These are phyloP conservation scores for Alectoria sarmentosa DNA, from an alignment of 495 filamentous ascomycete genomes.

Conservation along the genomic window DNA sequence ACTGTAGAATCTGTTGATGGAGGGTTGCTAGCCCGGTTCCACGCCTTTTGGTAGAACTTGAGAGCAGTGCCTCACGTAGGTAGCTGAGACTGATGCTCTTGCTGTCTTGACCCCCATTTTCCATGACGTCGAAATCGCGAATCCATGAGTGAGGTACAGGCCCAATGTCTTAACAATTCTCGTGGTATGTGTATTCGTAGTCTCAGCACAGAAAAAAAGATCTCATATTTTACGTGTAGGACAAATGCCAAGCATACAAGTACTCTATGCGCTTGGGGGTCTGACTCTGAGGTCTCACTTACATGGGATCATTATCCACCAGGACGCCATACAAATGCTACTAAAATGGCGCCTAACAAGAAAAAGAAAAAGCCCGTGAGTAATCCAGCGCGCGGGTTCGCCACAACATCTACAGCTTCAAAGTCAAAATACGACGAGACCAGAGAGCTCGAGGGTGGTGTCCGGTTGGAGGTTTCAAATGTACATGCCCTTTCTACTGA, in stretches of 20 bases:
- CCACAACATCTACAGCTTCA: conserved; percentile 82
- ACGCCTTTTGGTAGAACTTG: conserved; percentile 44
- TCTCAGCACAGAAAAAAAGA: background rate
- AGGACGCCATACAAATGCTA: no score
- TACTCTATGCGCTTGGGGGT: background rate
- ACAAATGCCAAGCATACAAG: background rate
- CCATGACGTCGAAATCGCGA: conserved; percentile 7
- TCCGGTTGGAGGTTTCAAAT: background rate
- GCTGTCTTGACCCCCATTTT: conserved; percentile 3
- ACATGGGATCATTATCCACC: no score
- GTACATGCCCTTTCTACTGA: background rate
- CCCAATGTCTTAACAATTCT: background rate
- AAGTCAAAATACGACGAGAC: conserved; percentile 42
- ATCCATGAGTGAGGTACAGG: background rate
- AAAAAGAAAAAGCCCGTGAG: conserved; percentile 79
- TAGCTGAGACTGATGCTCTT: conserved; percentile 7
- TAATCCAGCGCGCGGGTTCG: conserved; percentile 86
- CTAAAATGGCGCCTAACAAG: conserved; percentile 61
- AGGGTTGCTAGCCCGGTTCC: conserved; percentile 39
- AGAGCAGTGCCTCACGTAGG: conserved; percentile 16
- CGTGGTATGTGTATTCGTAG: no score
- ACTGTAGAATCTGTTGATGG: conserved; percentile 35
- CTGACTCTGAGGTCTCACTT: no score
- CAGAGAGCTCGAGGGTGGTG: background rate
- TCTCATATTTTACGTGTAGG: background rate